Conservation (phyloP, 768 basidiomycete species). For the Mycena pura region DNA sequence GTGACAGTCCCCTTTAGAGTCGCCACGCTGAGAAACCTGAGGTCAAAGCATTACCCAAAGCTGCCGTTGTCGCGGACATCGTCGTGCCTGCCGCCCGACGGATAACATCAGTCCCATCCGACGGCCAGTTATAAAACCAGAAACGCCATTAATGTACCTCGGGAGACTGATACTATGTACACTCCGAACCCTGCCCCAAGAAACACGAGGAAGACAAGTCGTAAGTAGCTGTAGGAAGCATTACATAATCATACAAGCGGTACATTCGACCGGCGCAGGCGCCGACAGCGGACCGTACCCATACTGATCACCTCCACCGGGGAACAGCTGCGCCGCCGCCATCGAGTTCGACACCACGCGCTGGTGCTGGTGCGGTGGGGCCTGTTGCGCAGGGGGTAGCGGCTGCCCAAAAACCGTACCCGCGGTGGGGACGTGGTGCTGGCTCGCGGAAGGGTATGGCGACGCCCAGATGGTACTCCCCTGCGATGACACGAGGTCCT, state of each 20-base stretch:
- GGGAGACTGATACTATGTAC: too few species aligned
- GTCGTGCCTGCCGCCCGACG: too few species aligned
- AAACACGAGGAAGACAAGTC: too few species aligned
- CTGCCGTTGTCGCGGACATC: too few species aligned
- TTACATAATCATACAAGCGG: not conserved
- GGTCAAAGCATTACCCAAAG: too few species aligned
- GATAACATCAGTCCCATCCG: not conserved
- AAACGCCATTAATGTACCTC: too few species aligned
- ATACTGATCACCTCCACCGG: constrained; percentile 14
- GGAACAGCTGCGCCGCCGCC: constrained; percentile 22
- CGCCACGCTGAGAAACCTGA: too few species aligned
- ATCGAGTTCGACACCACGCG: constrained; percentile 21
- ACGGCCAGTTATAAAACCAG: not conserved
- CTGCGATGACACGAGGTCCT: constrained; percentile 8
- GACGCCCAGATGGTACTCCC: constrained; percentile 19
- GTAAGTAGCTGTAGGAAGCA: too few species aligned
- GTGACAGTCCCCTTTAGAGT: too few species aligned
- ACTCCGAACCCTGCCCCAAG: too few species aligned
- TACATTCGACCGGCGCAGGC: not conserved
- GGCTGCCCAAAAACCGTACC: not conserved
- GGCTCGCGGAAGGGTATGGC: constrained; percentile 16
- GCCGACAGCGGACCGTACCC: constrained; percentile 13
- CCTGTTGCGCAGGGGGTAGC: not conserved
- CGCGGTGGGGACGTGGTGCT: constrained; percentile 6
- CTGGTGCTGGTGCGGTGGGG: not conserved